Evolutionary conservation across 768 basidiomycete genomes (phyloP), one percentile per base, ranked within the genome.

Genomic region (Lactarius tabidus): DNA sequence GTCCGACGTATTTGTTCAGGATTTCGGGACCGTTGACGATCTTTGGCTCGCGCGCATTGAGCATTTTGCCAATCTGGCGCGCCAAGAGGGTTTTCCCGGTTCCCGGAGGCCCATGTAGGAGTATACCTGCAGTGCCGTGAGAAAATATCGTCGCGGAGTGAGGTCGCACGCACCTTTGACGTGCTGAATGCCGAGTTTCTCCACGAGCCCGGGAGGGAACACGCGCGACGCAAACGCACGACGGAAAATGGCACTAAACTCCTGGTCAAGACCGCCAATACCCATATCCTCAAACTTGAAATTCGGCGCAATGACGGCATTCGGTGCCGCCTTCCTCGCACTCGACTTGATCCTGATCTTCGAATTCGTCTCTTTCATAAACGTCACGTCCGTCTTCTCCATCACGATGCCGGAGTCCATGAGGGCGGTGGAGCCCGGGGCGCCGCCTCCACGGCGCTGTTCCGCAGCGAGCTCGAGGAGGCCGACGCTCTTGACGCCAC

Each of bases 221-320:
- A 99, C 94, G 54, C 97, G 93, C 56, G 91, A 93, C 0, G 97
- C 95, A 74, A 99, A 99, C 0, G 97, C 97, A 72, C 97, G 90
- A 74, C 97, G 91, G 81, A 99, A 99, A 72, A 99, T 99, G 51
- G 93, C 88, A 62, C 86, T 86, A 74, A 99, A 99, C 74, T 99
- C 97, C 9, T 85, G 81, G 75, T 99, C 97, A 38, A 99, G 81
- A 72, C 97, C 97, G 72, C 97, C 97, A 72, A 99, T 98, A 20
- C 97, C 97, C 96, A 99, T 98, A 75, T 99, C 97, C 72, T 96
- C 92, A 67, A 99, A 99, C 76, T 97, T 98, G 85, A 99, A 99
- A 77, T 98, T 98, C 1, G 97, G 94, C 0, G 94, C 88, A 12
- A 99, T 83, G 70, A 99, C 96, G 0, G 97, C 94, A 74, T 98